These are phyloP conservation scores for Heritiera littoralis DNA, from an alignment of 345 rosid species.

Conservation along the genomic window DNA sequence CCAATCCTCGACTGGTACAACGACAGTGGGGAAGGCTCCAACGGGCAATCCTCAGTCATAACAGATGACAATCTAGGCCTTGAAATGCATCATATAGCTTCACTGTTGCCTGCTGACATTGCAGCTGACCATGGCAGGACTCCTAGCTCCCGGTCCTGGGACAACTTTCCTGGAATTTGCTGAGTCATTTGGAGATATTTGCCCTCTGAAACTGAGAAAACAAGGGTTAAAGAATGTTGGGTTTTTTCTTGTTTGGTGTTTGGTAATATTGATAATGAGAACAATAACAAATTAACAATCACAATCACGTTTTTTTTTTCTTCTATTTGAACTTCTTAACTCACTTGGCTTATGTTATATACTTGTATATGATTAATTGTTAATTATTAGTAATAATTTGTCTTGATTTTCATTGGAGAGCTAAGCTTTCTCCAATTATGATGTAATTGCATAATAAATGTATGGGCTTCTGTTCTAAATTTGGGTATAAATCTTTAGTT, in stretches of 20 bases:
- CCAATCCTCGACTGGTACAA: slow-evolving; percentile 44
- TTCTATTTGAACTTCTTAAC: background rate
- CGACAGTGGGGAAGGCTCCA: slow-evolving; percentile 53
- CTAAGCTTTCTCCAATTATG: background rate
- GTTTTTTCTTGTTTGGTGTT: slow-evolving; percentile 8
- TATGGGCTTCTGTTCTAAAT: background rate
- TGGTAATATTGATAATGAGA: too few relatives aligned
- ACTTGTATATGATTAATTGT: background rate
- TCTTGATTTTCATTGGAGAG: background rate
- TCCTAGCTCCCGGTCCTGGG: slow-evolving; percentile 47
- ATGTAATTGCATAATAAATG: background rate
- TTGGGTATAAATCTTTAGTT: background rate
- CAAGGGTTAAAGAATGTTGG: background rate
- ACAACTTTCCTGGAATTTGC: slow-evolving; percentile 49
- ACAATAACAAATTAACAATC: background rate
- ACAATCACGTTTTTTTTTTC: background rate
- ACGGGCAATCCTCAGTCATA: slow-evolving; percentile 55
- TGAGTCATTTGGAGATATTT: slow-evolving; percentile 14
- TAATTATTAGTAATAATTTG: background rate
- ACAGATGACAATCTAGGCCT: slow-evolving; percentile 55
- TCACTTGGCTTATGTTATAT: background rate
- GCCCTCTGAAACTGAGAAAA: background rate
- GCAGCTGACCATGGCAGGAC: slow-evolving; percentile 29
- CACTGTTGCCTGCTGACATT: slow-evolving; percentile 44
- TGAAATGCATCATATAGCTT: slow-evolving; percentile 65